phyloP scores from a whole-genome alignment of 164 flowering plant genomes.

The Akebia trifoliata region DNA sequence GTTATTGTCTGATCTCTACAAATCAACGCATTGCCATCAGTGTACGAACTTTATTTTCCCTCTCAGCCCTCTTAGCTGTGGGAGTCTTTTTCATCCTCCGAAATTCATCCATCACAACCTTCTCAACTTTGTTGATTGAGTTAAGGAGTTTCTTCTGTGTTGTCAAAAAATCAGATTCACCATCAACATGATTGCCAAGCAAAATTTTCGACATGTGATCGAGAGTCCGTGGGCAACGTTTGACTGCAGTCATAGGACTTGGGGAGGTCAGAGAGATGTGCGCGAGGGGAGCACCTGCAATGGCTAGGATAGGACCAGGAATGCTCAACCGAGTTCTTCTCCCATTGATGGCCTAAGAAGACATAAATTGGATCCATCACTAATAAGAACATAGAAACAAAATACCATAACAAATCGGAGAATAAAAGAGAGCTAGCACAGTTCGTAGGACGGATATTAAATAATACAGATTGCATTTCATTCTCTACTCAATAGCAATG shows the following conservation, averaged over 20 bases:
- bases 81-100: slow-evolving; percentile 54
- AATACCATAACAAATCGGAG: too few species aligned
- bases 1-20: slow-evolving; percentile 8
- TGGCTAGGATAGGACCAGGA: background rate
- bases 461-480: too few species aligned
- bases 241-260: slow-evolving; percentile 10
- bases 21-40: slow-evolving; percentile 71
- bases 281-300: slow-evolving; percentile 37
- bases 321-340: slow-evolving; percentile 2
- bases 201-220: slow-evolving; percentile 38
- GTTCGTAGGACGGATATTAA: too few species aligned
- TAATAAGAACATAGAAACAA: too few species aligned
- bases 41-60: slow-evolving; percentile 53
- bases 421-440: too few species aligned
- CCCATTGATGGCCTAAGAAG: slow-evolving; percentile 7
- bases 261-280: slow-evolving; percentile 33
- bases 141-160: slow-evolving; percentile 69
- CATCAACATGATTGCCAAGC: slow-evolving; percentile 23
- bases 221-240: slow-evolving; percentile 17
- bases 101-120: slow-evolving; percentile 53
- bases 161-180: slow-evolving; percentile 35
- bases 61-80: slow-evolving; percentile 52
- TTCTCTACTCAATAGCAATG: too few species aligned
- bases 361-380: background rate
- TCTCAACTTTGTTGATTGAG: slow-evolving; percentile 60